Percentiles rank a stretch among this genome's conserved stretches.
phyloP scores from a whole-genome alignment of 306 rosid genomes.

The Senna siamea region DNA sequence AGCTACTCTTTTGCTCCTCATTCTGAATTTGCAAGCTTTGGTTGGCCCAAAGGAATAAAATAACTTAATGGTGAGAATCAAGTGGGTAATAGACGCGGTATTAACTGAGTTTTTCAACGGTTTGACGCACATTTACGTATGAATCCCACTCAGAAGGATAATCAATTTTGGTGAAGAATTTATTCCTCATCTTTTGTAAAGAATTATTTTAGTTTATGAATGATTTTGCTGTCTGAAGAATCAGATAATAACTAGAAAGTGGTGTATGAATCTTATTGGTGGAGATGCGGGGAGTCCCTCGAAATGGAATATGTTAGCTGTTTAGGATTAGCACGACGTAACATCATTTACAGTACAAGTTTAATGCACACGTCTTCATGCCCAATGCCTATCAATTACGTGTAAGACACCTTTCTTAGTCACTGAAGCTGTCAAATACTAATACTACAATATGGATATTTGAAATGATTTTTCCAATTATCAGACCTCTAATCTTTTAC shows the following conservation, averaged over 20 bases:
- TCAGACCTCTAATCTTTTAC: no score
- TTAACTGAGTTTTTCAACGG: slow-evolving; percentile 14
- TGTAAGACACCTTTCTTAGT: no score
- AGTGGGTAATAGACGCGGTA: not conserved
- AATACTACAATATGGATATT: no score
- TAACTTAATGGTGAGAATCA: not conserved
- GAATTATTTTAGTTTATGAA: slow-evolving; percentile 27
- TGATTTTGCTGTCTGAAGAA: slow-evolving; percentile 8
- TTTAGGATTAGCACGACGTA: slow-evolving; percentile 19
- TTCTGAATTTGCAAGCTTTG: slow-evolving; percentile 25
- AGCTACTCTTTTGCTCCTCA: not conserved
- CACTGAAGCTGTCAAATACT: no score
- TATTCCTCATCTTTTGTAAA: slow-evolving; percentile 30
- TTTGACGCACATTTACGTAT: slow-evolving; percentile 20
- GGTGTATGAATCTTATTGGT: slow-evolving; percentile 36
- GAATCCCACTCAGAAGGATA: slow-evolving; percentile 31
- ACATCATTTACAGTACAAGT: not conserved
- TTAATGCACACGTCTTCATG: not conserved
- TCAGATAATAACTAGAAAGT: slow-evolving; percentile 22
- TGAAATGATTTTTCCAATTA: no score
- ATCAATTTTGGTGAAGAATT: slow-evolving; percentile 35
- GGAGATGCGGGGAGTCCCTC: not conserved
- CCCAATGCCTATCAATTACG: not conserved
- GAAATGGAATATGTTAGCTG: no score
- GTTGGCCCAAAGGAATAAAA: slow-evolving; percentile 20